Evolutionary conservation across 345 rosid species (phyloP), one percentile per base, ranked within the genome.

Genomic region (Lepidium didymum): DNA sequence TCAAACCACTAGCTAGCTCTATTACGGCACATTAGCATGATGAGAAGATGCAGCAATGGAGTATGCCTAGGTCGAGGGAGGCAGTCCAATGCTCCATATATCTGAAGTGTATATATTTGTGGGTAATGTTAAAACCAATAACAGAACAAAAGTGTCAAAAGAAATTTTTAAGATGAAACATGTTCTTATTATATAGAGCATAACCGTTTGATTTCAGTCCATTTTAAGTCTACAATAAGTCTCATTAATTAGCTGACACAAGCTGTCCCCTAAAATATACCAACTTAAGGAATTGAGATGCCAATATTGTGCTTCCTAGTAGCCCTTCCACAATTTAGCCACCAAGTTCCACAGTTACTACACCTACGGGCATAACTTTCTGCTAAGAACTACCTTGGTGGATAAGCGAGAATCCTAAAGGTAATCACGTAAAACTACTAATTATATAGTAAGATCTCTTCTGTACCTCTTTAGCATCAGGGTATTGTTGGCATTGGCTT

Each of bases 381-480:
- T 7, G 36, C 27, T 9, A 42, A 70, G 27, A 61, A 27, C 36
- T 61, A 40, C 45, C 43, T 18, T 57, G 25, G 23, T 42, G 10
- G 29, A 21, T 11, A 45, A 50, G 59, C 19, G 12, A 59, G 34
- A 33, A 10, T 7, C 6, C 16, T 29, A 51, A 52, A 42, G 3
- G 23, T 18, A 0, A 29, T 45, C 3, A 33, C 2, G 1, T 46
- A 12, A 54, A 45, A 15, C 43, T 55, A 72, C 50, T 15, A 36
- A 10, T 0, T 29, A 67, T 23, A 55, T 43, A 52, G 18, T 7
- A 67, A 36, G 8, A 68, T 60, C 69, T 53, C 64, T 15, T 15
- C 36, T 16, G 8, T 63, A 89, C 92, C 91, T 79, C 80, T 25
- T 77, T 79, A 13, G 81, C 74, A 58, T 79, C 81, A n/a, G 64